Evolutionary conservation across 2,329 filamentous ascomycete genomes (phyloP).

Genomic region (Neoarthrinium moseri): DNA sequence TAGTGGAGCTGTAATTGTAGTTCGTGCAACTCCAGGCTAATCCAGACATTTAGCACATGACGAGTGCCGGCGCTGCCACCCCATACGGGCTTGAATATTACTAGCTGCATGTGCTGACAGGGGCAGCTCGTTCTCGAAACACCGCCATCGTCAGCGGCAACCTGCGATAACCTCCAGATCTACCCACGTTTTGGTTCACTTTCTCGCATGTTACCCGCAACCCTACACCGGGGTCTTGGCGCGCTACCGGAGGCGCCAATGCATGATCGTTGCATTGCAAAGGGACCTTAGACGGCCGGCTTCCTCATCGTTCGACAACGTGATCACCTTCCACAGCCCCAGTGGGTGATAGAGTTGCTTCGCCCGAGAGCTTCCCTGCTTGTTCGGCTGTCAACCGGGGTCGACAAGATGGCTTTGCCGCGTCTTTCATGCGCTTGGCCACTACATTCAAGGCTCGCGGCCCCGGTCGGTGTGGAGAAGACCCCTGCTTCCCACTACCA

Average conservation of each 20-base stretch:
- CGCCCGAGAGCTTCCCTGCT: too few relatives aligned
- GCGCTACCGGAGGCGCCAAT: neutral
- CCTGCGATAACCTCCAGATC: neutral
- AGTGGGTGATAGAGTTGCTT: too few relatives aligned
- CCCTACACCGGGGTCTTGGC: neutral
- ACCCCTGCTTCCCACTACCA: slow-evolving; percentile 6
- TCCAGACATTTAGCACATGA: too few relatives aligned
- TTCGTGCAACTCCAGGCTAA: too few relatives aligned
- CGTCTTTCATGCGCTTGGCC: neutral
- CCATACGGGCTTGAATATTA: too few relatives aligned
- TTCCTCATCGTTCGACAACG: neutral
- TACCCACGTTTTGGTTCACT: neutral
- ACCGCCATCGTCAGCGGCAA: neutral
- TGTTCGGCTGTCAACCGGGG: neutral
- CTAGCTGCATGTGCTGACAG: too few relatives aligned
- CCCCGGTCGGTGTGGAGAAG: slow-evolving; percentile 6
- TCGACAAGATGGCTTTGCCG: neutral
- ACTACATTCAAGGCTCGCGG: neutral
- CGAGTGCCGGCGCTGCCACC: too few relatives aligned
- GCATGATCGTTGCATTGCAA: neutral
- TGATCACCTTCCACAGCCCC: neutral
- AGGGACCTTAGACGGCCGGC: neutral
- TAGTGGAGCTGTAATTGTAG: neutral
- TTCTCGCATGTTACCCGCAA: neutral
- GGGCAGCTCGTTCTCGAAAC: too few relatives aligned